Base-by-base conservation (phyloP, 257 asterid genomes). In the Solanum clarkiae region DNA sequence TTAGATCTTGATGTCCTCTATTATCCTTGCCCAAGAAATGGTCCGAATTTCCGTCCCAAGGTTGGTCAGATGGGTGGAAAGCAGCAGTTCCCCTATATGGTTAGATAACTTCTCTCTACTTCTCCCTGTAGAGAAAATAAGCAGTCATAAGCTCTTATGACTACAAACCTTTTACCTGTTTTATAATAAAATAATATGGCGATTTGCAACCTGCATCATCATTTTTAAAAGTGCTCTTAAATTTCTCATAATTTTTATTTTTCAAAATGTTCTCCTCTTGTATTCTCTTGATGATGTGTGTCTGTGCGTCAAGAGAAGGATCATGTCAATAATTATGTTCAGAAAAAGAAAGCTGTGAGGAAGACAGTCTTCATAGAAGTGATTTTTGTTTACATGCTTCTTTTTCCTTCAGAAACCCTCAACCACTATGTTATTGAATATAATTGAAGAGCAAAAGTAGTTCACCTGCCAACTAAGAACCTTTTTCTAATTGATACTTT, bases 21-120 rank as follows among this genome's bases (percentile, higher is more conserved):
- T 83, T 95, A 96, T 89, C 99, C 99, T 56, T 96, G 99, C 86
- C 99, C 99, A 62, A 90, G 90, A 91, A 95, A 94, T 84, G 97
- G 98, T 86, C 99, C 97, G 49, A 95, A 92, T 79, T 96, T 94
- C 59, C 97, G 98, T 72, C 95, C 97, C 86, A 91, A 88, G 88
- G 98, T 91, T 74, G 88, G 80, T 80, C 92, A 94, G 91, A 87
- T 95, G 95, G 99, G 98, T 88, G 99, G 99, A 85, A 94, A 95
- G 71, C 89, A 85, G 80, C 98, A 88, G 87, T 94, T 92, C 88
- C 98, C 98, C 8, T 96, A 95, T 92, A 96, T 95, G 98, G 98
- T 96, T 84, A 89, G 84, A 54, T 72, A 40, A 10, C 60, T 32
- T 62, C 62, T 24, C 32, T 85, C 47, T 86, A 45, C 49, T 24